These are phyloP conservation scores for Annulohypoxylon maeteangense DNA, from an alignment of 495 filamentous ascomycete species.

Conservation along the genomic window DNA sequence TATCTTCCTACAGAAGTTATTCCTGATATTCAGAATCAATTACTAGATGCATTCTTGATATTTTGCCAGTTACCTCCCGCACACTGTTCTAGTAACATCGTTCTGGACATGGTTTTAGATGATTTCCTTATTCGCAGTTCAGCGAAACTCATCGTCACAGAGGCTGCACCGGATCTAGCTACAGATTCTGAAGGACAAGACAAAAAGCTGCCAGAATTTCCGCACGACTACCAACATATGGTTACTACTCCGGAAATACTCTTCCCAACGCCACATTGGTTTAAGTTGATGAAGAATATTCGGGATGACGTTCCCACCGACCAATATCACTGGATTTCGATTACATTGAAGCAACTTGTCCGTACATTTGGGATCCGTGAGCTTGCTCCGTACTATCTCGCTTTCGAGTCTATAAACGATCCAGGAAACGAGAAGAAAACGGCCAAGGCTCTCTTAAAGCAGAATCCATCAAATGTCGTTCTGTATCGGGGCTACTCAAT, in stretches of 20 bases:
- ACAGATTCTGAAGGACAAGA: conserved; percentile 39
- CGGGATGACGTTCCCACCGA: conserved; percentile 27
- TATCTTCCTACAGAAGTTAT: conserved; percentile 56
- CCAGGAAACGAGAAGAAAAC: conserved; percentile 69
- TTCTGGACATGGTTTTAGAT: conserved; percentile 46
- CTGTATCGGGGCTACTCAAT: conserved; percentile 85
- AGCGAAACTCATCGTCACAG: conserved; percentile 14
- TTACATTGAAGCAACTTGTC: conserved; percentile 67
- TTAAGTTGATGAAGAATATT: conserved; percentile 50
- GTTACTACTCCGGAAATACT: conserved; percentile 51
- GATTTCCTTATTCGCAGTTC: conserved; percentile 48
- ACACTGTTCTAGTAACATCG: conserved; percentile 23
- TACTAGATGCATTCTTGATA: conserved; percentile 74
- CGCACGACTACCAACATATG: conserved; percentile 48
- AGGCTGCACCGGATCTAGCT: conserved; percentile 10
- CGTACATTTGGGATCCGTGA: conserved; percentile 53
- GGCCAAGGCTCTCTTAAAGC: conserved; percentile 78
- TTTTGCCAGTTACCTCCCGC: conserved; percentile 76
- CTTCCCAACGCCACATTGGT: conserved; percentile 52
- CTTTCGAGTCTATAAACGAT: conserved; percentile 71
- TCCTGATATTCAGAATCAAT: conserved; percentile 48
- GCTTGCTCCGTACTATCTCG: conserved; percentile 77
- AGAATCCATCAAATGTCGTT: conserved; percentile 68
- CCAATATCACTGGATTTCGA: conserved; percentile 61
- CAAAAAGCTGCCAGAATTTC: conserved; percentile 50